Conservation (phyloP, 306 rosid species). For the Crotalaria pallida region DNA sequence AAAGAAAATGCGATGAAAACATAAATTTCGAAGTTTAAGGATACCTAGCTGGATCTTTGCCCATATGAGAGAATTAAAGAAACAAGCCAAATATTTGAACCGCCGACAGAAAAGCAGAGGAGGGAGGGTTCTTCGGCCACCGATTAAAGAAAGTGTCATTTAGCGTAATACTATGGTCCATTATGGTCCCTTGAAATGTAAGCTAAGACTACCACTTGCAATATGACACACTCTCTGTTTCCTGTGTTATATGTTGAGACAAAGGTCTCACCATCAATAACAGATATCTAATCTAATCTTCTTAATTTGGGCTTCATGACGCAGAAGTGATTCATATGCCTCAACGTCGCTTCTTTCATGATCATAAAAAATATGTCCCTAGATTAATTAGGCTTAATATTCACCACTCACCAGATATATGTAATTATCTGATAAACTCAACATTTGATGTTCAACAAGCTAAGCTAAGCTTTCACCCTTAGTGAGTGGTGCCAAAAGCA, state of each 20-base stretch:
- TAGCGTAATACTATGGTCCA: neutral
- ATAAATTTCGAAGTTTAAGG: neutral
- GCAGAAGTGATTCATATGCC: constrained; percentile 8
- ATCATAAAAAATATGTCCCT: constrained; percentile 14
- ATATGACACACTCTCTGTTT: neutral
- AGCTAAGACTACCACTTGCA: neutral
- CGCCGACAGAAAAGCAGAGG: neutral
- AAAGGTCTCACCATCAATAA: constrained; percentile 6
- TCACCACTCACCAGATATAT: neutral
- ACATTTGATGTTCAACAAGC: too few relatives aligned
- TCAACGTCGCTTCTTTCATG: constrained; percentile 34
- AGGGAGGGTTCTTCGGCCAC: neutral
- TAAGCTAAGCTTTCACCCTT: neutral
- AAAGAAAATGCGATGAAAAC: neutral
- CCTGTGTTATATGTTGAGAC: neutral
- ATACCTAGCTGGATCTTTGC: neutral
- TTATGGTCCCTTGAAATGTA: neutral
- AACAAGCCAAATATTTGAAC: neutral
- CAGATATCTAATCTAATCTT: constrained; percentile 17
- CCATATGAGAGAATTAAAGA: neutral
- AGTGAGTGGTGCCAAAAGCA: neutral
- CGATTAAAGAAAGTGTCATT: neutral
- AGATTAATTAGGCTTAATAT: neutral
- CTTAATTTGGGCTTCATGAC: neutral
- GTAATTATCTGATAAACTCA: neutral